Percentiles rank a stretch among this genome's conserved stretches.
These are phyloP conservation scores for Xylaria polymorpha DNA, from an alignment of 2,329 filamentous ascomycete genomes.

Conservation along the genomic window DNA sequence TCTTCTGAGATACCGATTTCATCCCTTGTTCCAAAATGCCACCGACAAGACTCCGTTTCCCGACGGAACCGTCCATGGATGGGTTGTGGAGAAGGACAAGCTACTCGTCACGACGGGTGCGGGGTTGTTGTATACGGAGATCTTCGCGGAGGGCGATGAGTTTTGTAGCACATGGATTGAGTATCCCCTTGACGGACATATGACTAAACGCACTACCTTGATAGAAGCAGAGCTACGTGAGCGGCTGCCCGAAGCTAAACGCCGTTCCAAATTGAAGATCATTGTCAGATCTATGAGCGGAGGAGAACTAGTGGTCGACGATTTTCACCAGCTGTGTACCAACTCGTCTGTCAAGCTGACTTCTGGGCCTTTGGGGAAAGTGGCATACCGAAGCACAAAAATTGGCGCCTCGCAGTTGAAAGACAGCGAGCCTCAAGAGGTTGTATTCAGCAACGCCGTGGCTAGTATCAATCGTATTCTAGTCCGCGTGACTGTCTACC, in stretches of 20 bases:
- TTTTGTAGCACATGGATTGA: conserved; percentile 86
- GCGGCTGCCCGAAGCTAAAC: conserved; percentile 77
- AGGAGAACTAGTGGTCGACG: conserved; percentile 79
- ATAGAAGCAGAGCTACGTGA: conserved; percentile 79
- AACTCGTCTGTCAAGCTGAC: conserved; percentile 82
- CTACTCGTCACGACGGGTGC: conserved; percentile 82
- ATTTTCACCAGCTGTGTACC: conserved; percentile 76
- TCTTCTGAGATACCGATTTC: conserved; percentile 85
- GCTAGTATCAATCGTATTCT: conserved; percentile 77
- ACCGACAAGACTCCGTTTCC: conserved; percentile 72
- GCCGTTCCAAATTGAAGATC: conserved; percentile 76
- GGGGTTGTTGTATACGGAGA: conserved; percentile 86
- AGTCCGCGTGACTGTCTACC: conserved; percentile 79
- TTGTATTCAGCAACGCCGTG: conserved; percentile 76
- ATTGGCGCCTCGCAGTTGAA: conserved; percentile 79
- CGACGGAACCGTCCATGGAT: conserved; percentile 86
- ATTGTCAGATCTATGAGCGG: conserved; percentile 81
- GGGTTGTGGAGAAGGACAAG: conserved; percentile 81
- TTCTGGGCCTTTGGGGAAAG: conserved; percentile 70
- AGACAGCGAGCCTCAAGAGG: conserved; percentile 74
- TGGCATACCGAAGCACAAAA: conserved; percentile 79
- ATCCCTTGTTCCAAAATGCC: conserved; percentile 89
- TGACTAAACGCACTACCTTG: conserved; percentile 78
- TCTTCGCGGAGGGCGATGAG: conserved; percentile 83
- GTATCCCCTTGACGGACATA: conserved; percentile 71